phyloP scores from a whole-genome alignment of 352 stramenopile genomes.

The Pythium angustatum region DNA sequence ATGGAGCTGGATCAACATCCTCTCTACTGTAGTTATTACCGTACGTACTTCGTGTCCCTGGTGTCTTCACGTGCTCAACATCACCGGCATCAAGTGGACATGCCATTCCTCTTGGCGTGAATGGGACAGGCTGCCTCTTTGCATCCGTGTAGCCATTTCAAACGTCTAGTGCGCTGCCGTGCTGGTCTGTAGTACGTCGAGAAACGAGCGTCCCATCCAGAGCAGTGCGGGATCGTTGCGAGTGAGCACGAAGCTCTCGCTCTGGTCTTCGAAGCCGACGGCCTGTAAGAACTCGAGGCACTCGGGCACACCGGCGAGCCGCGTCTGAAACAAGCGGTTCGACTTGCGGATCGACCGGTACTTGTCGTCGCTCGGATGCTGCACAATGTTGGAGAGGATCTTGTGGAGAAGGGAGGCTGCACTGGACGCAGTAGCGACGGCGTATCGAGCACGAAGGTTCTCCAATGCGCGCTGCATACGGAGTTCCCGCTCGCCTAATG shows the following conservation, averaged over 20 bases:
- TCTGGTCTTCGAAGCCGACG: slow-evolving; percentile 68
- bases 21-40: too few species aligned
- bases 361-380: slow-evolving; percentile 52
- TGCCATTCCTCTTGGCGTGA: too few species aligned
- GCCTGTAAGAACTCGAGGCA: slow-evolving; percentile 66
- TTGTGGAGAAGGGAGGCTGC: slow-evolving; percentile 55
- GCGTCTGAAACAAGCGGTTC: slow-evolving; percentile 58
- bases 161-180: too few species aligned
- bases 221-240: slow-evolving; percentile 66
- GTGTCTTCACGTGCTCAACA: too few species aligned
- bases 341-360: slow-evolving; percentile 68
- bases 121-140: too few species aligned
- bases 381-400: slow-evolving; percentile 77
- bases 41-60: too few species aligned
- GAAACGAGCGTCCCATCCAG: slow-evolving; percentile 61
- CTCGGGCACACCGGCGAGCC: slow-evolving; percentile 51
- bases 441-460: slow-evolving; percentile 39
- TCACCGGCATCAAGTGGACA: too few species aligned
- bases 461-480: slow-evolving; percentile 48
- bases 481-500: slow-evolving; percentile 66
- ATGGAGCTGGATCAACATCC: too few species aligned
- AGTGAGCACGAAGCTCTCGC: slow-evolving; percentile 51
- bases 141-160: too few species aligned
- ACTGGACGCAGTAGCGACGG: slow-evolving; percentile 32
- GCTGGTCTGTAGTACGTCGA: slow-evolving; percentile 43